phyloP scores from a whole-genome alignment of 2,329 filamentous ascomycete species.

The Botrytis sinoallii region DNA sequence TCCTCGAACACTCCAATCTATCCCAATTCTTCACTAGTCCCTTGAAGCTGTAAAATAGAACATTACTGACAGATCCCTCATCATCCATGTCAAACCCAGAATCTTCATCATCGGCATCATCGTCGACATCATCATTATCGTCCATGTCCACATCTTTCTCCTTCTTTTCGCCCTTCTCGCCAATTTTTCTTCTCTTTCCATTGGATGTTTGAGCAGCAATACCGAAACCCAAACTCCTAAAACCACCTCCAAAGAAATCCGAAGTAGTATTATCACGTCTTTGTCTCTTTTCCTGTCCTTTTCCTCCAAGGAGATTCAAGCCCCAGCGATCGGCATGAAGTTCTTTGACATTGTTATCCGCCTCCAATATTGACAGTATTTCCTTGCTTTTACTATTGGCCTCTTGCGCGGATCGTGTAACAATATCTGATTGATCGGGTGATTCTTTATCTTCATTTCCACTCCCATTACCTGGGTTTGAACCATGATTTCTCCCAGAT shows the following conservation, averaged over 20 bases:
- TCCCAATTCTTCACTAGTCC: background rate
- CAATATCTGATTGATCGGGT: background rate
- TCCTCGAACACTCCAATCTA: background rate
- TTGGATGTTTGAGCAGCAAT: background rate
- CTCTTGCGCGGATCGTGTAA: background rate
- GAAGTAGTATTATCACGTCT: background rate
- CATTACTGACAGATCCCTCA: background rate
- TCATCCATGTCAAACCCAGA: background rate
- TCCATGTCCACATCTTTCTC: background rate
- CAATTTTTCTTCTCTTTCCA: background rate
- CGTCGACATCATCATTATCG: background rate
- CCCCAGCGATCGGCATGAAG: background rate
- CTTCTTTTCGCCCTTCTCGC: background rate
- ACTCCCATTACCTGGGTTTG: background rate
- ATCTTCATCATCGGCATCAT: background rate
- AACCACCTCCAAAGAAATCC: background rate
- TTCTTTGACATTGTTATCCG: background rate
- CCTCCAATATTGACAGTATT: background rate
- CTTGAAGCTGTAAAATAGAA: background rate
- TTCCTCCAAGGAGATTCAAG: no score
- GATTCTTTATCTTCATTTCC: accelerated
- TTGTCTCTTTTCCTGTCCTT: background rate
- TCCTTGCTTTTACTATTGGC: background rate
- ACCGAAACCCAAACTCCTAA: background rate
- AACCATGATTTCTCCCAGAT: background rate